Percentiles rank a stretch among this genome's conserved stretches.
Conservation (phyloP, 2,329 filamentous ascomycete species). For the Colletotrichum viniferum region DNA sequence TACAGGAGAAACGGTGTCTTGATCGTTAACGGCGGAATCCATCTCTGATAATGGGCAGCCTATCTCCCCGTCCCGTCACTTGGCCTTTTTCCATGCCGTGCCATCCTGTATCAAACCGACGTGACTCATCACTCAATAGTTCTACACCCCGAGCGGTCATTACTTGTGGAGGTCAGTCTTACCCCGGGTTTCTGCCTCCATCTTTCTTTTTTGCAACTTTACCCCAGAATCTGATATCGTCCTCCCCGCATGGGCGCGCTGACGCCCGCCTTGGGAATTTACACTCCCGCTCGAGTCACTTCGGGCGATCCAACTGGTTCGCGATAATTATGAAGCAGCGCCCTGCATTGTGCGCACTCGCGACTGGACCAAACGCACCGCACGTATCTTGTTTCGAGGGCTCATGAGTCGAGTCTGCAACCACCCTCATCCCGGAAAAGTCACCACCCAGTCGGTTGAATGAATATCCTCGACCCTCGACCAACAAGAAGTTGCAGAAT, state of each 20-base stretch:
- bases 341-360: background rate
- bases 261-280: no score
- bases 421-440: background rate
- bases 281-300: background rate
- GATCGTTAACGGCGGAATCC: background rate
- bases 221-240: background rate
- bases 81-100: background rate
- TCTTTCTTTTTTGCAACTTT: background rate
- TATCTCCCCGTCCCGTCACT: background rate
- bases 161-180: background rate
- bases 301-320: background rate
- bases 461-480: background rate
- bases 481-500: background rate
- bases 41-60: background rate
- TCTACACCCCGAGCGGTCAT: background rate
- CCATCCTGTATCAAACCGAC: background rate
- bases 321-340: background rate
- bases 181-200: background rate
- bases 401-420: background rate
- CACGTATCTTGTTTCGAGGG: background rate
- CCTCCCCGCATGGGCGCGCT: background rate
- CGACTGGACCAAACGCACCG: background rate
- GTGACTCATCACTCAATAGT: background rate
- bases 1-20: background rate
- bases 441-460: background rate